Evolutionary conservation across 805 yeast genomes (phyloP).

Genomic region (Wickerhamiella lipophila): DNA sequence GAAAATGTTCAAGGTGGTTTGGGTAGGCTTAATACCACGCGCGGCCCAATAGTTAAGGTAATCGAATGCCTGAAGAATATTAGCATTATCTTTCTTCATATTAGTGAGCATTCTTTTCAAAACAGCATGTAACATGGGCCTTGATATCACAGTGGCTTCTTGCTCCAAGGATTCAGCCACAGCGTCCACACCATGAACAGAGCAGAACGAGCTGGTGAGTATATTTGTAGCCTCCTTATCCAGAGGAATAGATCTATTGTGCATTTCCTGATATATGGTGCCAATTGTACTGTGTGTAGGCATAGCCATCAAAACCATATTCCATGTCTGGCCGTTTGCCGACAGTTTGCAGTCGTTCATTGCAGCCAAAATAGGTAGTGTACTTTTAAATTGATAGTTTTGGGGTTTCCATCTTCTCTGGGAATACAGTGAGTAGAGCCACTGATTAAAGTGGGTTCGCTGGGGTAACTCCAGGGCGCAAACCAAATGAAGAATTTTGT

Average conservation of each 20-base stretch:
- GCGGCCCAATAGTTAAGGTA: conserved; percentile 7
- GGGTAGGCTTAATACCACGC: background rate
- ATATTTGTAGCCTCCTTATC: background rate
- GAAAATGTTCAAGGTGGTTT: conserved; percentile 4
- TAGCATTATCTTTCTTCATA: background rate
- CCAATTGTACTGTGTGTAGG: background rate
- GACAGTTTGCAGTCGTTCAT: background rate
- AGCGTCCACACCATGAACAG: background rate
- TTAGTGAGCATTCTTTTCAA: background rate
- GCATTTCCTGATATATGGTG: background rate
- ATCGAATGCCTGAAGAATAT: conserved; percentile 5
- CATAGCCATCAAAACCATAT: conserved; percentile 3
- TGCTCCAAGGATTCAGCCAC: background rate
- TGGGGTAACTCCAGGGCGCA: background rate
- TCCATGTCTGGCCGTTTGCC: conserved; percentile 11
- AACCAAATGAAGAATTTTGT: background rate
- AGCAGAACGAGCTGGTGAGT: background rate
- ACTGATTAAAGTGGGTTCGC: conserved; percentile 5
- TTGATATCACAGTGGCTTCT: background rate
- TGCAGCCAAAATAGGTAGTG: background rate
- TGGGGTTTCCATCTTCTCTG: conserved; percentile 2
- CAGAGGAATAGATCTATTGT: background rate
- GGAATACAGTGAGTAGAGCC: conserved; percentile 7
- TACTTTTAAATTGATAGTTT: background rate
- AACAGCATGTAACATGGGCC: background rate